phyloP scores from a whole-genome alignment of 2,329 filamentous ascomycete species.

The Fusarium penzigii region DNA sequence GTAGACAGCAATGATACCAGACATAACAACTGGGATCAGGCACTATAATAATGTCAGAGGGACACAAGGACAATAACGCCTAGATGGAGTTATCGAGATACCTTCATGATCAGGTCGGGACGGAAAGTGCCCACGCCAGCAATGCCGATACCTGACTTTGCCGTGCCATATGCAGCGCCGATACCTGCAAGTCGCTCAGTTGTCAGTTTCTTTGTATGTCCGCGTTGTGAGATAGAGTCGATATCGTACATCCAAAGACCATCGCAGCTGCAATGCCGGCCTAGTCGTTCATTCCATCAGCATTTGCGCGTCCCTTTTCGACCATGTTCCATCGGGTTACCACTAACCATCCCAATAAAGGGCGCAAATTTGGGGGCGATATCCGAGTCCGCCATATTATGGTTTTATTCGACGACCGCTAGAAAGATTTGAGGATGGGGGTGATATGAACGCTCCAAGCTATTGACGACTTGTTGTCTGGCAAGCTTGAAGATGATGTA shows the following conservation, averaged over 20 bases:
- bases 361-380: conserved; percentile 79
- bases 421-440: conserved; percentile 16
- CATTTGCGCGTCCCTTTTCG: conserved; percentile 18
- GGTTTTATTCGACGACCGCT: conserved; percentile 18
- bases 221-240: conserved; percentile 15
- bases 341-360: conserved; percentile 82
- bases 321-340: conserved; percentile 1
- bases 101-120: conserved; percentile 91
- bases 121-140: conserved; percentile 82
- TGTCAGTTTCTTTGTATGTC: conserved; percentile 19
- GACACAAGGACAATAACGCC: not conserved
- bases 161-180: conserved; percentile 84
- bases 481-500: conserved; percentile 31
- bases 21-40: conserved; percentile 92
- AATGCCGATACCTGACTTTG: conserved; percentile 87
- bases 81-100: conserved; percentile 33
- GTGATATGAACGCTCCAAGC: conserved; percentile 10
- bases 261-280: conserved; percentile 79
- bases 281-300: conserved; percentile 43
- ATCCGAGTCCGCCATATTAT: conserved; percentile 55
- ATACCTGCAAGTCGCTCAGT: conserved; percentile 45
- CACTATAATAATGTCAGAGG: conserved; percentile 53
- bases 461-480: conserved; percentile 21
- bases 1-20: conserved; percentile 98
- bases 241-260: conserved; percentile 75